Evolutionary conservation across 192 early-diverging fungal genomes (phyloP), one percentile per base, ranked within the genome.

Genomic region (Piromyces finnis): DNA sequence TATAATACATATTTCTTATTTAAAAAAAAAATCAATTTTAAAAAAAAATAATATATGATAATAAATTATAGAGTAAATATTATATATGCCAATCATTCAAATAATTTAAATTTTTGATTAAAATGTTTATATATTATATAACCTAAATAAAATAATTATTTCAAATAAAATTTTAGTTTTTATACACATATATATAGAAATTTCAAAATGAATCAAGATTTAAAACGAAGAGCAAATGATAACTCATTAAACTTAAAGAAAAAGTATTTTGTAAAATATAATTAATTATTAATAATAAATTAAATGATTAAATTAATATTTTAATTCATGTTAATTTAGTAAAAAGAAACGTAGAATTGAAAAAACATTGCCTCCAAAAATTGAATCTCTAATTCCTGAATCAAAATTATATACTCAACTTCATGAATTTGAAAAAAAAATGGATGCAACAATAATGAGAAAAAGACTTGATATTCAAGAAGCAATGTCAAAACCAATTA

Each of bases 401-500:
- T 95, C 97, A 30, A 91, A 88, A 37, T 86, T 97, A 30, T 97
- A 95, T 83, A 91, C 88, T 29, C 91, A 96, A 80, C 87, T 99
- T 28, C 89, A 92, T 82, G 92, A 96, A 22, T 91, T 94, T 84
- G 97, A 99, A 87, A 92, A 90, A 80, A 88, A 88, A 81, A 87
- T 99, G 77, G 96, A 99, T 85, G 89, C 92, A 4, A 94, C 93
- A 30, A 95, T 99, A 78, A 91, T 93, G 84, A 87, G 95, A 80
- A 99, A 99, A 84, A 90, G 92, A 30, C 84, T 96, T 77, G 96
- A 97, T 79, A 88, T 97, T 78, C 93, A 93, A 83, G 95, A 96
- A 81, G 91, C 94, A 22, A 83, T 94, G 78, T 90, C 89, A 30
- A 92, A 93, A 79, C 93, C 93, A 7, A 88, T 87, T 80, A 93